These are phyloP conservation scores for Vaccinium myrtillus DNA, from an alignment of 148 eudicot genomes.

Conservation along the genomic window DNA sequence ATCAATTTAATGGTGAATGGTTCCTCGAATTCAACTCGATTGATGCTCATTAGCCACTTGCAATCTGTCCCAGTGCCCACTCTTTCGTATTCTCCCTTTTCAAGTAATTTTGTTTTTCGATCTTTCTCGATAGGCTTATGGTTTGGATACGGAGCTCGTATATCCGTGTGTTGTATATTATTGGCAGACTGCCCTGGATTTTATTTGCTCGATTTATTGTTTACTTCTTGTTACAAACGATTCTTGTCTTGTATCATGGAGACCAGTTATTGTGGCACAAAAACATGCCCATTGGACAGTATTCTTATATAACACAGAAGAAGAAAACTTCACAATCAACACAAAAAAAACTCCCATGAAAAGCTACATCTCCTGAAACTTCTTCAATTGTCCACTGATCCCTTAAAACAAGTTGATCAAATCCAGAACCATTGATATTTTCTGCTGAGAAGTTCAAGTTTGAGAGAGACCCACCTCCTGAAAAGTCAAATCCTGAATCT, in stretches of 20 bases:
- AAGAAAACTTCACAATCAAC: too few relatives aligned
- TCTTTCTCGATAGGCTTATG: too few relatives aligned
- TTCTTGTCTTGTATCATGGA: not conserved
- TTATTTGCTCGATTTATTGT: too few relatives aligned
- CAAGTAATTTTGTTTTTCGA: too few relatives aligned
- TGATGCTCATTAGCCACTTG: not conserved
- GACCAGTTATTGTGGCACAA: not conserved
- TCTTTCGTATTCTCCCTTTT: too few relatives aligned
- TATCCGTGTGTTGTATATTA: too few relatives aligned
- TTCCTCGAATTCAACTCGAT: not conserved
- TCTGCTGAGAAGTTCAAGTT: not conserved
- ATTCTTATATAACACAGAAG: too few relatives aligned
- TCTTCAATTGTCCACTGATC: not conserved
- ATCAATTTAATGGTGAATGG: not conserved
- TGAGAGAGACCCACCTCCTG: slow-evolving; percentile 19
- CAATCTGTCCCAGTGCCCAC: too few relatives aligned
- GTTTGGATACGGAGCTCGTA: too few relatives aligned
- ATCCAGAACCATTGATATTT: not conserved
- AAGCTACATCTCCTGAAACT: not conserved
- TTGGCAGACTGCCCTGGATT: too few relatives aligned
- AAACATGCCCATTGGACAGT: too few relatives aligned
- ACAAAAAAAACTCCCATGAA: too few relatives aligned
- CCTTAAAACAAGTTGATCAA: not conserved
- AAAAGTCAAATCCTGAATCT: slow-evolving; percentile 22
- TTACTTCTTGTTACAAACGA: not conserved